These are phyloP conservation scores for Plantago lanceolata DNA, from an alignment of 305 asterid species.

Conservation along the genomic window DNA sequence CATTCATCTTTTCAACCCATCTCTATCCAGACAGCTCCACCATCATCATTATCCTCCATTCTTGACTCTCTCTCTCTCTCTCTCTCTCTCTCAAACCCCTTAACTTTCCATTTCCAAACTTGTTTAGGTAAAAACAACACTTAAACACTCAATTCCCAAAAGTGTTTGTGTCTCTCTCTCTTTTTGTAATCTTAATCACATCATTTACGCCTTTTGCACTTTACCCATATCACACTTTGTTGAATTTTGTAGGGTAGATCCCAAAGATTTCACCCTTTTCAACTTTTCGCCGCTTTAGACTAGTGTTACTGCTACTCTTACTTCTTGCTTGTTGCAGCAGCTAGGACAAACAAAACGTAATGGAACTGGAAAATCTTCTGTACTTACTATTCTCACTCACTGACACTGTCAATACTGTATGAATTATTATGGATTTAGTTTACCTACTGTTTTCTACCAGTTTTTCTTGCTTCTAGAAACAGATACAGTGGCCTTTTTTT, in stretches of 20 bases:
- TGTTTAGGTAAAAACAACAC: conserved; percentile 27
- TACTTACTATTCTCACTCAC: conserved; percentile 31
- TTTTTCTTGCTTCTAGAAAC: conserved; percentile 40
- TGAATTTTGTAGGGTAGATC: conserved; percentile 18
- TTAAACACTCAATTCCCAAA: conserved; percentile 16
- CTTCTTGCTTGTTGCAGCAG: neutral
- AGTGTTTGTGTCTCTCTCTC: conserved; percentile 22
- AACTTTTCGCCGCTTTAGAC: conserved; percentile 30
- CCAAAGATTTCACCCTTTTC: conserved; percentile 48
- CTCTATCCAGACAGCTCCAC: conserved; percentile 38
- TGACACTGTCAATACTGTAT: no score
- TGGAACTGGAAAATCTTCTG: conserved; percentile 26
- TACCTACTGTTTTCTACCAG: conserved; percentile 29
- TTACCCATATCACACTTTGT: conserved; percentile 23
- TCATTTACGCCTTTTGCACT: conserved; percentile 14
- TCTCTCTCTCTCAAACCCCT: conserved; percentile 6
- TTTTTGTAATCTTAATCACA: neutral
- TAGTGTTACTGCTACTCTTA: neutral
- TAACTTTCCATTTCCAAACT: conserved; percentile 15
- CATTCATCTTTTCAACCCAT: conserved; percentile 21
- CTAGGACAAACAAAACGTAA: conserved; percentile 25
- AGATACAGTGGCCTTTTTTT: conserved; percentile 24
- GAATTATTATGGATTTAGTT: conserved; percentile 24
- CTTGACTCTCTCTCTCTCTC: conserved; percentile 27
- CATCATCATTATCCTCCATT: conserved; percentile 31